phyloP scores from a whole-genome alignment of 2,329 filamentous ascomycete genomes.

The Thyridium curvatum region DNA sequence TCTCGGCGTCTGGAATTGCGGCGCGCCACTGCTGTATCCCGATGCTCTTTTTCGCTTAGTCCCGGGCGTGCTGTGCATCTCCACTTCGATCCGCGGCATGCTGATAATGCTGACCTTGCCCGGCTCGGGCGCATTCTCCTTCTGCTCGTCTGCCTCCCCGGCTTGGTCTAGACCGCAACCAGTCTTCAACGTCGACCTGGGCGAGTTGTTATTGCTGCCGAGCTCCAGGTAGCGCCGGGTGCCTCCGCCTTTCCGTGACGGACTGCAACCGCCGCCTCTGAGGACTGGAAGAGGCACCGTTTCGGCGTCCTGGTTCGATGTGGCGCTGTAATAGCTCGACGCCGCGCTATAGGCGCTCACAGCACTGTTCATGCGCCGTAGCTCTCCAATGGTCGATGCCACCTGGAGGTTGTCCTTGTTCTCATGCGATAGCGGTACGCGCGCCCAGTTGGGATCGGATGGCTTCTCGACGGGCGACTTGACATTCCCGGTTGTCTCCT shows the following conservation, averaged over 20 bases:
- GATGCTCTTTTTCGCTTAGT: too few species aligned
- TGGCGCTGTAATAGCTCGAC: conserved; percentile 23
- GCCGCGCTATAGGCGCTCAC: conserved; percentile 34
- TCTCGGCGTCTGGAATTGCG: too few species aligned
- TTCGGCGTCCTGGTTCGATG: conserved; percentile 16
- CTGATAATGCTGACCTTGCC: too few species aligned
- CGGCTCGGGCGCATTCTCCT: conserved; percentile 2
- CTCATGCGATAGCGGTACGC: neutral
- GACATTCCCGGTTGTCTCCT: neutral
- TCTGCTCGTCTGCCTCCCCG: neutral
- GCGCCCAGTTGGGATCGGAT: too few species aligned
- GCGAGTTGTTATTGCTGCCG: conserved; percentile 14
- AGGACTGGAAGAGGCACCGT: conserved; percentile 32
- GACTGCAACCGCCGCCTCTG: conserved; percentile 30
- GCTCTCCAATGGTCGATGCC: conserved; percentile 40
- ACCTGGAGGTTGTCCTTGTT: conserved; percentile 13
- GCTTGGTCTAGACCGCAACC: neutral
- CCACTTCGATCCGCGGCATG: conserved; percentile 5
- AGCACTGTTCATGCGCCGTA: conserved; percentile 52
- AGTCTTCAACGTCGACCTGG: too few species aligned
- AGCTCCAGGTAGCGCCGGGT: conserved; percentile 41
- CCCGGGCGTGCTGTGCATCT: neutral
- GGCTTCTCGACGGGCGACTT: neutral
- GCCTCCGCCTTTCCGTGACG: conserved; percentile 25
- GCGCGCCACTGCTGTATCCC: too few species aligned